phyloP scores from a whole-genome alignment of 192 early-diverging fungal species.

The Dissophora globulifera region DNA sequence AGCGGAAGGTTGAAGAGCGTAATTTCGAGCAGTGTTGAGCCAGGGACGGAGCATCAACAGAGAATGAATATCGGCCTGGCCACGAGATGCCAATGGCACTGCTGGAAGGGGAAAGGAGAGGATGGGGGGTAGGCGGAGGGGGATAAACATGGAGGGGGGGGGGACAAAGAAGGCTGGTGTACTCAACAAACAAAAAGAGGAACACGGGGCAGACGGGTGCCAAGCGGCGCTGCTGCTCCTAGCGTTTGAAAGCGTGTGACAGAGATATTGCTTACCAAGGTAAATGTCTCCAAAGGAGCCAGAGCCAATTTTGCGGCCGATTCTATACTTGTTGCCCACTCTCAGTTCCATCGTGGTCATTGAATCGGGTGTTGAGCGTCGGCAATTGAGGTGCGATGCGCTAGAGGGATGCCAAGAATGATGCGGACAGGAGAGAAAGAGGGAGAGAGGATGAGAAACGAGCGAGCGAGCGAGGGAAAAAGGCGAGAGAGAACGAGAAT shows the following conservation, averaged over 20 bases:
- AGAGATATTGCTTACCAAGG: slow-evolving; percentile 69
- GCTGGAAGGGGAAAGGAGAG: neutral
- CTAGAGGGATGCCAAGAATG: neutral
- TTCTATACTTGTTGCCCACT: slow-evolving; percentile 93
- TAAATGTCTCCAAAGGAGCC: slow-evolving; percentile 99
- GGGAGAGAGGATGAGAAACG: neutral
- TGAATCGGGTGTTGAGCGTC: slow-evolving; percentile 7
- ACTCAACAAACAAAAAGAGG: too few species aligned
- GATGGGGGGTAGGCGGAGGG: too few species aligned
- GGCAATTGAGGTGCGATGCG: neutral
- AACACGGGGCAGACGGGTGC: too few species aligned
- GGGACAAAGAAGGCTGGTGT: too few species aligned
- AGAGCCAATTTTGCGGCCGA: slow-evolving; percentile 96
- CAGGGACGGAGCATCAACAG: slow-evolving; percentile 3
- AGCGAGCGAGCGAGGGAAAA: neutral
- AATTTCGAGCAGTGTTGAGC: slow-evolving; percentile 18
- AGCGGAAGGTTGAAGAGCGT: neutral
- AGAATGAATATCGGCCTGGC: too few species aligned
- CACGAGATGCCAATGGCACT: neutral
- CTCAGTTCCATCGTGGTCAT: slow-evolving; percentile 79
- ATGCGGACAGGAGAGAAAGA: neutral
- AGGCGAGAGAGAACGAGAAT: too few species aligned
- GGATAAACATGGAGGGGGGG: too few species aligned
- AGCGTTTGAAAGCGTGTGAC: too few species aligned
- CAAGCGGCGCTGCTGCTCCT: too few species aligned